Evolutionary conservation across 192 early-diverging fungal species (phyloP), one percentile per base, ranked within the genome.

Genomic region (Rhizophagus prolifer): DNA sequence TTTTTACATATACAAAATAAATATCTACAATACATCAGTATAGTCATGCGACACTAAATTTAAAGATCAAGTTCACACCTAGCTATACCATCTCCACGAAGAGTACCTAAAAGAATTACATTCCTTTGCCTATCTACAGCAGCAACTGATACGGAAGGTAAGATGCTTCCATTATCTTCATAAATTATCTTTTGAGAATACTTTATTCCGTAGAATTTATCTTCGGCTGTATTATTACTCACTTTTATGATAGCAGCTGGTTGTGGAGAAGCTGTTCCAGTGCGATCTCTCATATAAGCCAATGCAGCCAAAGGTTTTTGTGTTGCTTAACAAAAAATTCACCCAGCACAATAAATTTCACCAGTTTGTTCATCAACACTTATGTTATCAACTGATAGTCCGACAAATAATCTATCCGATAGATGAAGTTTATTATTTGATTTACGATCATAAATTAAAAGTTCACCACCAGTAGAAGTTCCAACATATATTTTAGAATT

Each of bases 181-280:
- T 75, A 50, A 8, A 82, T 76, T 6, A 79, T 82, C 44, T 80
- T 66, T 4, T 78, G 69, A 25, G 67, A 21, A 31, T 81, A 75
- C 10, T 36, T 72, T 23, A 2, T 14, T 12, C 8, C 62, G 9
- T 16, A 47, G 21, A 25, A 47, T 58, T 59, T 75, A 47, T 3
- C 60, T 1, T 34, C 59, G 19, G 58, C 13, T 3, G 46, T 65
- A 26, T 78, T 77, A 41, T 74, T 74, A 4, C 61, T 25, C 14
- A 82, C 23, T 67, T 75, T 82, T 44, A 82, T 50, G 23, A 79
- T 10, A 61, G 77, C 79, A 23, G 75, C 73, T 38, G 81, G 79
- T 1, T 72, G 78, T 16, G 78, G 0, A 76, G 58, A 4, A 82
- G 1, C 44, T 77, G 34, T 44, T 79, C 81, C 16, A 23, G 7